Percentiles rank a stretch among this genome's conserved stretches.
These are phyloP conservation scores for Penicillium sp. DNA, from an alignment of 2,329 filamentous ascomycete genomes.

Conservation along the genomic window DNA sequence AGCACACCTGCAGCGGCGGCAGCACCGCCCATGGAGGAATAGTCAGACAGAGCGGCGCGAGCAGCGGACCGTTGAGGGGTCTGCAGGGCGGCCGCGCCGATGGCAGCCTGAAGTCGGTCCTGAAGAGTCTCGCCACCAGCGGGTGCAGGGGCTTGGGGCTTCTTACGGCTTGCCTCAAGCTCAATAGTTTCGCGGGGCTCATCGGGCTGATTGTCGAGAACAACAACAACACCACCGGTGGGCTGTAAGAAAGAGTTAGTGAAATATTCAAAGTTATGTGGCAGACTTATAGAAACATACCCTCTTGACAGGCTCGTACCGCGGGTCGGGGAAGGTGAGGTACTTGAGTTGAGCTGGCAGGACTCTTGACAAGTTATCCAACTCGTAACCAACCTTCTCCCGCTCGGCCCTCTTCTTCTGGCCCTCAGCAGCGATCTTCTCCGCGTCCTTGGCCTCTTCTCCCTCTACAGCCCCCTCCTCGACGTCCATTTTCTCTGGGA, in stretches of 20 bases:
- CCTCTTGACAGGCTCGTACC: conserved; percentile 93
- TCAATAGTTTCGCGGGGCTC: conserved; percentile 83
- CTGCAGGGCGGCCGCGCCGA: conserved; percentile 41
- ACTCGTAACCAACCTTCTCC: conserved; percentile 94
- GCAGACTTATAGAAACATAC: conserved; percentile 56
- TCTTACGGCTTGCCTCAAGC: conserved; percentile 82
- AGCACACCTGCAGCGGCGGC: conserved; percentile 79
- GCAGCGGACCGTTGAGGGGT: conserved; percentile 41
- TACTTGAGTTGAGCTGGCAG: conserved; percentile 93
- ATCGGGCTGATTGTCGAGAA: conserved; percentile 80
- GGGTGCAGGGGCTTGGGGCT: conserved; percentile 51
- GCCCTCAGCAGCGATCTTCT: conserved; percentile 65
- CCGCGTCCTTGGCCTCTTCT: conserved; percentile 62
- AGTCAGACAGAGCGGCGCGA: conserved; percentile 30
- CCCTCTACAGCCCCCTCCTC: conserved; percentile 62
- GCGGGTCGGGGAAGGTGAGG: conserved; percentile 86
- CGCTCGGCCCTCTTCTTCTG: conserved; percentile 90
- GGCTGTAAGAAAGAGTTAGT: conserved; percentile 65
- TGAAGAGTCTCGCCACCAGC: conserved; percentile 50
- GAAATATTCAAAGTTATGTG: conserved; percentile 14
- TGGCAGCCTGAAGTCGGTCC: conserved; percentile 51
- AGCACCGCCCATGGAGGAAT: conserved; percentile 56
- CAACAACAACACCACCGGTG: conserved; percentile 90
- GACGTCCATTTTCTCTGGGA: conserved; percentile 84
- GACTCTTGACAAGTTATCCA: conserved; percentile 96